Evolutionary conservation across 2,329 filamentous ascomycete genomes (phyloP).

Genomic region (Ophiostoma angusticollis): DNA sequence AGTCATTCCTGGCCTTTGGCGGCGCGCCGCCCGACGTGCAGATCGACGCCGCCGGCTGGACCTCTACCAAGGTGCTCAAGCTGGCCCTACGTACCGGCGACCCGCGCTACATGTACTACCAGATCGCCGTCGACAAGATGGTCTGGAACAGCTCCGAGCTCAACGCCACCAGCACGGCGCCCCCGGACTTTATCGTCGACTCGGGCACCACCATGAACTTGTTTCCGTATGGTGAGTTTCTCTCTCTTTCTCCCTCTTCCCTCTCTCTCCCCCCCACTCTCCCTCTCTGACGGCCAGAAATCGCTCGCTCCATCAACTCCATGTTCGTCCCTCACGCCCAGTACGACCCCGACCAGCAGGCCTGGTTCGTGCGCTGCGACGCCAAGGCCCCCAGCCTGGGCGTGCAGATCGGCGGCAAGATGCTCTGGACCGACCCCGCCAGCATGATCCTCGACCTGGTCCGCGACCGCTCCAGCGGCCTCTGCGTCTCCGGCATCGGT

Average conservation of each 20-base stretch:
- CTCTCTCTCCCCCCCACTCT: neutral
- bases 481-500: conserved; percentile 18
- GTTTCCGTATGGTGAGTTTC: conserved; percentile 16
- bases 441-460: conserved; percentile 22
- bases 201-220: conserved; percentile 22
- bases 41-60: conserved; percentile 16
- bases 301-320: conserved; percentile 20
- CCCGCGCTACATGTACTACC: conserved; percentile 20
- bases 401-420: conserved; percentile 19
- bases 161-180: neutral
- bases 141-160: conserved; percentile 14
- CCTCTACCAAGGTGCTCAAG: conserved; percentile 18
- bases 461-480: conserved; percentile 13
- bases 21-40: conserved; percentile 20
- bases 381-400: conserved; percentile 19
- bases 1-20: conserved; percentile 22
- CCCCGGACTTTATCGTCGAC: conserved; percentile 20
- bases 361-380: conserved; percentile 19
- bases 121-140: conserved; percentile 16
- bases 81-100: conserved; percentile 8
- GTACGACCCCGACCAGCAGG: conserved; percentile 12
- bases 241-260: neutral
- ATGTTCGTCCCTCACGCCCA: conserved; percentile 17
- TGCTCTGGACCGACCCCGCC: conserved; percentile 19
- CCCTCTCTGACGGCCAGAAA: conserved; percentile 13